Conservation (phyloP, 345 rosid species). For the Euclidium syriacum region DNA sequence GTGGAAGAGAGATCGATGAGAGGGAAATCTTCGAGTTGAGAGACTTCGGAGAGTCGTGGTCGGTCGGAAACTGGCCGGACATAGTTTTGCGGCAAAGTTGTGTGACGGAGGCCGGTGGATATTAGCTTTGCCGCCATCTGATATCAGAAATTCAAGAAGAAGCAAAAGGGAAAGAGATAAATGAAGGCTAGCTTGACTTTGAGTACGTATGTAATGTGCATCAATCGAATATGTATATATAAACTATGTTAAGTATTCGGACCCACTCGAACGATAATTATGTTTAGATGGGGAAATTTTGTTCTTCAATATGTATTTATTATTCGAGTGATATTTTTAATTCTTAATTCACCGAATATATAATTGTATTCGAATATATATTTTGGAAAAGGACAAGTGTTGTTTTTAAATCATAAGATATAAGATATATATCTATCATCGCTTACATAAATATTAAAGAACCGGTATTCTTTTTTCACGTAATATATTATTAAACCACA, state of each 20-base stretch:
- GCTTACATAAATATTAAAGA: too few relatives aligned
- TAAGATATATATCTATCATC: too few relatives aligned
- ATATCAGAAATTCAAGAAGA: background rate
- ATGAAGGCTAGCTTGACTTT: constrained; percentile 4
- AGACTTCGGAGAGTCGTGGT: constrained; percentile 57
- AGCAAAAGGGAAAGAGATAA: constrained; percentile 7
- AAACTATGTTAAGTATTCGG: background rate
- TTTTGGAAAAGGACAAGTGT: background rate
- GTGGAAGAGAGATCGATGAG: constrained; percentile 52
- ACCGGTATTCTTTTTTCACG: too few relatives aligned
- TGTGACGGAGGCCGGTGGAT: constrained; percentile 47
- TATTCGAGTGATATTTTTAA: background rate
- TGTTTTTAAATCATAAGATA: background rate
- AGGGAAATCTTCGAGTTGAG: constrained; percentile 49
- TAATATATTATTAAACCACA: too few relatives aligned
- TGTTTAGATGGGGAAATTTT: background rate
- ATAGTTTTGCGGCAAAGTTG: constrained; percentile 57
- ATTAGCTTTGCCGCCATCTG: constrained; percentile 56
- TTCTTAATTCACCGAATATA: background rate
- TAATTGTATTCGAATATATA: background rate
- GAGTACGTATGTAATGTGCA: background rate
- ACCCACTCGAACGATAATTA: background rate
- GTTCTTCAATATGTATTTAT: background rate
- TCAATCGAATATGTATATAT: background rate
- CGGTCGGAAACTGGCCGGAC: constrained; percentile 68